Evolutionary conservation across 2,329 filamentous ascomycete species (phyloP).

Genomic region (Trichoderma cornu-damae): DNA sequence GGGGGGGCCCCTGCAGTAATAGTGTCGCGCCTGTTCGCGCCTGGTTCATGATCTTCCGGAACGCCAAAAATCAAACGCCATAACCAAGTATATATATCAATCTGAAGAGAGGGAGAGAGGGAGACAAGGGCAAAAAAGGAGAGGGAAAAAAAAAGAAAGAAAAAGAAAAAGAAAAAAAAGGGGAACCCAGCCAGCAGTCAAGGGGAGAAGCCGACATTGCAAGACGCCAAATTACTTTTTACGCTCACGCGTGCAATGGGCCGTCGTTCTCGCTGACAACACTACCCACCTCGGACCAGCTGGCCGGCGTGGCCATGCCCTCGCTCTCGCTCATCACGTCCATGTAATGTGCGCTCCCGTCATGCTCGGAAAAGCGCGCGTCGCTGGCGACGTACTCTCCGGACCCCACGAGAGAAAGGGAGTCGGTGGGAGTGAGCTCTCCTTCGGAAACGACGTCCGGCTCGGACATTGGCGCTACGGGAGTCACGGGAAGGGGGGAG

Average conservation of each 20-base stretch:
- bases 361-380: slow-evolving; percentile 34
- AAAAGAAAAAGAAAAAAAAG: neutral
- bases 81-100: slow-evolving; percentile 7
- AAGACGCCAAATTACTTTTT: neutral
- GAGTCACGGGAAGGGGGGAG: slow-evolving; percentile 54
- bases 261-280: slow-evolving; percentile 53
- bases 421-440: slow-evolving; percentile 55
- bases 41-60: neutral
- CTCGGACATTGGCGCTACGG: slow-evolving; percentile 46
- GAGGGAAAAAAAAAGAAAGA: neutral
- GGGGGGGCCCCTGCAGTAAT: slow-evolving; percentile 3
- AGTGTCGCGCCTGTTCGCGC: slow-evolving; percentile 4
- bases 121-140: neutral
- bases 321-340: slow-evolving; percentile 58
- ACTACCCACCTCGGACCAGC: slow-evolving; percentile 62
- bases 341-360: slow-evolving; percentile 38
- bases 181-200: no score
- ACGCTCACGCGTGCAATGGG: slow-evolving; percentile 19
- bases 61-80: slow-evolving; percentile 19
- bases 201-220: neutral
- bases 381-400: slow-evolving; percentile 46
- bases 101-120: neutral
- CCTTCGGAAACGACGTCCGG: slow-evolving; percentile 49
- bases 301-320: slow-evolving; percentile 54
- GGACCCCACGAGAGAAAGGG: slow-evolving; percentile 50